A percentile compares a stretch with the other conserved stretches of the same genome.
Conservation (phyloP, 495 filamentous ascomycete species). For the Penicillium riverlandense region DNA sequence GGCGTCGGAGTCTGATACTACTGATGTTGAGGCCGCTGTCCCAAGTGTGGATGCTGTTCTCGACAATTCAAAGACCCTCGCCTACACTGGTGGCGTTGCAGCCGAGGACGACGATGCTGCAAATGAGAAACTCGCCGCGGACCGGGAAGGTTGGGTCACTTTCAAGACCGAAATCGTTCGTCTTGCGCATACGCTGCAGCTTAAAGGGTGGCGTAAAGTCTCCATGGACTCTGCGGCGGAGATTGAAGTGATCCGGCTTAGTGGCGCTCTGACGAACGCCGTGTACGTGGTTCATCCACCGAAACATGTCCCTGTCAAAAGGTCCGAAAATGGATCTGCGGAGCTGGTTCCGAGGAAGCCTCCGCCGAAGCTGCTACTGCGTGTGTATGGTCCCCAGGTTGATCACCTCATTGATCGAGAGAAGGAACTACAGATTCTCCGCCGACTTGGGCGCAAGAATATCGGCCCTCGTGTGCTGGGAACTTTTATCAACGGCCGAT, state of each 20-base stretch:
- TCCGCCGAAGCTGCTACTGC: constrained; percentile 74
- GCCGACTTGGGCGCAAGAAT: constrained; percentile 78
- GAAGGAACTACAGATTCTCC: constrained; percentile 79
- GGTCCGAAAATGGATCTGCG: constrained; percentile 27
- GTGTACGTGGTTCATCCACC: constrained; percentile 92
- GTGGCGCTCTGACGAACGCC: constrained; percentile 91
- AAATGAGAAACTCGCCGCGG: constrained; percentile 46
- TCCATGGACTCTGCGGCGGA: constrained; percentile 62
- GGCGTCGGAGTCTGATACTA: constrained; percentile 74
- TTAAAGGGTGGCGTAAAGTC: constrained; percentile 86
- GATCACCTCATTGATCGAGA: constrained; percentile 94
- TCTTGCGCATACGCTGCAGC: constrained; percentile 76
- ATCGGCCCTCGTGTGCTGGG: constrained; percentile 92
- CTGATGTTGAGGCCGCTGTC: constrained; percentile 62
- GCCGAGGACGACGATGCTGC: constrained; percentile 34
- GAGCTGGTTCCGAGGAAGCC: constrained; percentile 37
- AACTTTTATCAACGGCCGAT: constrained; percentile 91
- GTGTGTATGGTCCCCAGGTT: constrained; percentile 93
- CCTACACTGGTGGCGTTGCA: constrained; percentile 58
- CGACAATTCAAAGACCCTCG: constrained; percentile 82
- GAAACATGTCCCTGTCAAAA: constrained; percentile 36
- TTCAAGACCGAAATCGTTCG: constrained; percentile 92
- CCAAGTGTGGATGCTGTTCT: constrained; percentile 72
- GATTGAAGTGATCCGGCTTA: constrained; percentile 77
- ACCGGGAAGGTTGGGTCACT: constrained; percentile 61